A percentile compares a stretch with the other conserved stretches of the same genome.
Conservation (phyloP, 768 basidiomycete species). For the Mycena sanguinolenta region DNA sequence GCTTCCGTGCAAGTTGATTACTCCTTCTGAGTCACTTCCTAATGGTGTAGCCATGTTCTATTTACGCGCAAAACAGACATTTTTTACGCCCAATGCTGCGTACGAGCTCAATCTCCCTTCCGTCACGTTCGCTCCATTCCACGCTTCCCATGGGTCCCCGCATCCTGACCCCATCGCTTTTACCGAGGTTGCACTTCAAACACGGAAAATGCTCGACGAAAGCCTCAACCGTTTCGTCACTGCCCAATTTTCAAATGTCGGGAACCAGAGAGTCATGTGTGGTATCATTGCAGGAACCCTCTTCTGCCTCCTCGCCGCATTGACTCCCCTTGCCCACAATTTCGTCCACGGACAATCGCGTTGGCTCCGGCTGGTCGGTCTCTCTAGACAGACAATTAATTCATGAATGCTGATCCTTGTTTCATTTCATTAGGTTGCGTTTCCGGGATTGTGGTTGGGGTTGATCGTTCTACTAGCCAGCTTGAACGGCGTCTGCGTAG, state of each 20-base stretch:
- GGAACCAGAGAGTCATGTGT: slow-evolving; percentile 68
- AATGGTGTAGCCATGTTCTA: slow-evolving; percentile 71
- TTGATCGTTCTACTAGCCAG: slow-evolving; percentile 72
- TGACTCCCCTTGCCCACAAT: slow-evolving; percentile 63
- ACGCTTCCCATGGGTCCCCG: slow-evolving; percentile 54
- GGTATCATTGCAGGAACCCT: slow-evolving; percentile 75
- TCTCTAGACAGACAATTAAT: not conserved
- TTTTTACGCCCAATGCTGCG: slow-evolving; percentile 77
- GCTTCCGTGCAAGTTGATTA: too few relatives aligned
- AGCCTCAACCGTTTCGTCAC: slow-evolving; percentile 76
- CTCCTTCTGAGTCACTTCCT: too few relatives aligned
- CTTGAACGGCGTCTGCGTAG: slow-evolving; percentile 80
- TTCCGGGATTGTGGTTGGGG: slow-evolving; percentile 82
- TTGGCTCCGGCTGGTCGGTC: not conserved
- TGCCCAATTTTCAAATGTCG: slow-evolving; percentile 80
- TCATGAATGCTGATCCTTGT: not conserved
- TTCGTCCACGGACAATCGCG: slow-evolving; percentile 62
- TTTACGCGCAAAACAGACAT: slow-evolving; percentile 79
- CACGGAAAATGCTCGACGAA: slow-evolving; percentile 69
- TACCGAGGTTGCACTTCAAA: slow-evolving; percentile 68
- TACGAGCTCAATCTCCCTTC: slow-evolving; percentile 83
- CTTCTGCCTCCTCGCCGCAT: slow-evolving; percentile 59
- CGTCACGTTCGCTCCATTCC: slow-evolving; percentile 72
- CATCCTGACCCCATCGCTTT: slow-evolving; percentile 80
- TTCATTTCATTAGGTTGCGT: slow-evolving; percentile 46